These are phyloP conservation scores for Sonneratia caseolaris DNA, from an alignment of 345 rosid genomes.

Conservation along the genomic window DNA sequence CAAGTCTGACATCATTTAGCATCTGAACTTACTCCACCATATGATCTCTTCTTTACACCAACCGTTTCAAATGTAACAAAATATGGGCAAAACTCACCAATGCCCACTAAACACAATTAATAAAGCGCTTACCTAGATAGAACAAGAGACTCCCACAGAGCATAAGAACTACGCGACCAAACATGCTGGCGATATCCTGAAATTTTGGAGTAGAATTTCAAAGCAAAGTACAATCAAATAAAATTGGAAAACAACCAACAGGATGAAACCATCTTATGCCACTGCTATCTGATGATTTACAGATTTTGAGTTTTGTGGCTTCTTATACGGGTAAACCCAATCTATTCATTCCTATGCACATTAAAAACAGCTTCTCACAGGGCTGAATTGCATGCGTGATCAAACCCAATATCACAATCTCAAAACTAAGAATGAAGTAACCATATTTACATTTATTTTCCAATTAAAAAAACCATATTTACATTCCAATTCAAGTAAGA, in stretches of 20 bases:
- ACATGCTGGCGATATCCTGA: slow-evolving; percentile 33
- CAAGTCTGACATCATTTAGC: background rate
- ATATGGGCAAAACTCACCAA: background rate
- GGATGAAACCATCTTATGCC: background rate
- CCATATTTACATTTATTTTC: slow-evolving; percentile 14
- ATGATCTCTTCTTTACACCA: background rate
- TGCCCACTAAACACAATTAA: background rate
- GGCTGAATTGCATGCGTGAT: background rate
- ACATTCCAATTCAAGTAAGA: slow-evolving; percentile 17
- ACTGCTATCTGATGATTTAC: background rate
- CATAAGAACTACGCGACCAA: slow-evolving; percentile 31
- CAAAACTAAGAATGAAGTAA: background rate
- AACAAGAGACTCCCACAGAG: slow-evolving; percentile 15
- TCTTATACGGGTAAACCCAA: background rate
- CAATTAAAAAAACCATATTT: slow-evolving; percentile 11
- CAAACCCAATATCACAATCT: background rate
- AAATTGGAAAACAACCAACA: background rate
- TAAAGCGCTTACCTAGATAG: slow-evolving; percentile 27
- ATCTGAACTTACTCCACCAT: background rate
- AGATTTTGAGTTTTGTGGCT: background rate
- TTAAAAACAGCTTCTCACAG: background rate
- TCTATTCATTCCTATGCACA: background rate
- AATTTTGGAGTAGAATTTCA: slow-evolving; percentile 29
- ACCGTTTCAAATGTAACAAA: background rate
- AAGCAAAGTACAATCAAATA: slow-evolving; percentile 13